These are phyloP conservation scores for Cladosporium halotolerans DNA, from an alignment of 2,329 filamentous ascomycete species.

Conservation along the genomic window DNA sequence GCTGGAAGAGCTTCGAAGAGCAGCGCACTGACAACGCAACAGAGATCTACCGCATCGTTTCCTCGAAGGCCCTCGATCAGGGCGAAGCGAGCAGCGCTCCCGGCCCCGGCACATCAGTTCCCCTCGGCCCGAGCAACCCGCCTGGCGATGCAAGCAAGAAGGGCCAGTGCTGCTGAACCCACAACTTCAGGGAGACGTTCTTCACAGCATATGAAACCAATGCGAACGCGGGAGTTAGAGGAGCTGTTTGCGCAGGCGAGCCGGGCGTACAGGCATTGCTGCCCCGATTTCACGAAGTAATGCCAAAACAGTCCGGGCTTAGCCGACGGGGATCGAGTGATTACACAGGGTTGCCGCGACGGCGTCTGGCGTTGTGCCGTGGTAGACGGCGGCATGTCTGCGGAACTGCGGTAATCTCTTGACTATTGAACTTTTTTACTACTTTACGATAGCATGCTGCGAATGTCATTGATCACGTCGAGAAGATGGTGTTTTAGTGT, in stretches of 20 bases:
- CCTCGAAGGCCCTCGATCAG: slow-evolving; percentile 90
- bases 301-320: no score
- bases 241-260: neutral
- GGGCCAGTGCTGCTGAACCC: slow-evolving; percentile 68
- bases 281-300: no score
- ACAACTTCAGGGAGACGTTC: neutral
- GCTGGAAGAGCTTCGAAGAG: neutral
- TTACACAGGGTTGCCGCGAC: slow-evolving; percentile 5
- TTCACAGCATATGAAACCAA: slow-evolving; percentile 2
- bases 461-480: slow-evolving; percentile 11
- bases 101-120: slow-evolving; percentile 65
- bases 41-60: slow-evolving; percentile 99
- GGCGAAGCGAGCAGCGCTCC: slow-evolving; percentile 75
- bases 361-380: slow-evolving; percentile 10
- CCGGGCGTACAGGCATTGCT: neutral
- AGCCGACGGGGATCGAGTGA: no score
- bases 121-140: slow-evolving; percentile 79
- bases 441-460: slow-evolving; percentile 11
- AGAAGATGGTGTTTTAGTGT: neutral
- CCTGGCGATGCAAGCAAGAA: slow-evolving; percentile 73
- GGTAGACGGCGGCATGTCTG: neutral
- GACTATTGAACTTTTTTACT: neutral
- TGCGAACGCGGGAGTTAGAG: slow-evolving; percentile 6
- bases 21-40: slow-evolving; percentile 13
- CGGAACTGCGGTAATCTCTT: slow-evolving; percentile 7